A percentile compares a stretch with the other conserved stretches of the same genome.
These are phyloP conservation scores for Physaria fendleri DNA, from an alignment of 345 rosid genomes.

Conservation along the genomic window DNA sequence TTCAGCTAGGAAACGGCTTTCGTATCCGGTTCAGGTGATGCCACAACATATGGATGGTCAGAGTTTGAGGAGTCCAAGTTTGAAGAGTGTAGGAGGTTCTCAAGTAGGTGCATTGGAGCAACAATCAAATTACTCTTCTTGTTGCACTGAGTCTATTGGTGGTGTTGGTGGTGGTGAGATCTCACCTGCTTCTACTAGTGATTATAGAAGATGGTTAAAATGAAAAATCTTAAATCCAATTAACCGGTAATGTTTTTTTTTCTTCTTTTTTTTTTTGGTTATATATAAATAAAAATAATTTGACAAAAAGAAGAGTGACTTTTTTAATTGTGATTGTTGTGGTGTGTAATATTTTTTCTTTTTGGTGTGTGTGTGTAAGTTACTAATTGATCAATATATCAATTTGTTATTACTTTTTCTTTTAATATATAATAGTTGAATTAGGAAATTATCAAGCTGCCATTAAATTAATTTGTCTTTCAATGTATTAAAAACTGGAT, in stretches of 20 bases:
- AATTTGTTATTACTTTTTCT: not conserved
- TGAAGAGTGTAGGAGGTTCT: conserved; percentile 49
- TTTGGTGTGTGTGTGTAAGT: not conserved
- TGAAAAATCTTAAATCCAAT: conserved; percentile 23
- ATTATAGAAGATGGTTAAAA: conserved; percentile 64
- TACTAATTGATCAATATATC: not conserved
- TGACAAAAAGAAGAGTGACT: conserved; percentile 6
- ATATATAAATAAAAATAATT: not conserved
- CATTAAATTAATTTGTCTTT: not conserved
- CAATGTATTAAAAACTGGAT: too few relatives aligned
- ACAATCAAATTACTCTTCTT: conserved; percentile 70
- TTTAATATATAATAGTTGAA: not conserved
- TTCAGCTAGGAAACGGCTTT: conserved; percentile 56
- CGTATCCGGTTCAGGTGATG: conserved; percentile 46
- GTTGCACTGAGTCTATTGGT: conserved; percentile 61
- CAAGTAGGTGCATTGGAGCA: conserved; percentile 60
- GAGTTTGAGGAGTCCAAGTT: conserved; percentile 64
- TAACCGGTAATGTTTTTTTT: conserved; percentile 6
- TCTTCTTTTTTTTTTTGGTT: not conserved
- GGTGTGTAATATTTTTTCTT: not conserved
- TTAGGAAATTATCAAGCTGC: not conserved
- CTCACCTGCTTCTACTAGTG: conserved; percentile 69
- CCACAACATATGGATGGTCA: conserved; percentile 16
- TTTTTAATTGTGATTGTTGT: conserved; percentile 9
- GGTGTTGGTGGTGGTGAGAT: conserved; percentile 44